Evolutionary conservation across 768 basidiomycete genomes (phyloP).

Genomic region (Lentinus brumalis): DNA sequence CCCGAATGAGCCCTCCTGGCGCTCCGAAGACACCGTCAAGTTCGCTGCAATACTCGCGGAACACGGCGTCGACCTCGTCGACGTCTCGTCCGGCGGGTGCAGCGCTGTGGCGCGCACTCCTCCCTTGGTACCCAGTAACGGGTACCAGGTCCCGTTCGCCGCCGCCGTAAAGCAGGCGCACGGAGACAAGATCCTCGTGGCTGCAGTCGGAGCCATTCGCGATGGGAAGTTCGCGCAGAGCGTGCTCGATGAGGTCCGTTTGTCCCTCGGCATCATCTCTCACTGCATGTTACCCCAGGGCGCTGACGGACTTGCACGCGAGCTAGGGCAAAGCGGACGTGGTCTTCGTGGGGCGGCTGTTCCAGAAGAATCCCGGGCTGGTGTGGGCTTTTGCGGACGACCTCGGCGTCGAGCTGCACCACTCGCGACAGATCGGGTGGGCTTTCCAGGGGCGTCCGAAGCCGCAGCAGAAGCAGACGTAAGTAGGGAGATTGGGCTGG

Average conservation of each 20-base stretch:
- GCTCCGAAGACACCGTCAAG: constrained; percentile 62
- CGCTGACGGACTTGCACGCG: too few relatives aligned
- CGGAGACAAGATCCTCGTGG: constrained; percentile 47
- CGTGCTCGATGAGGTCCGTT: constrained; percentile 46
- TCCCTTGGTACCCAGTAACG: constrained; percentile 28
- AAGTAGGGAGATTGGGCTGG: too few relatives aligned
- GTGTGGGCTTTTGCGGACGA: constrained; percentile 53
- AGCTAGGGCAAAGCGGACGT: constrained; percentile 53
- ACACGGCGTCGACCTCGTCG: constrained; percentile 75
- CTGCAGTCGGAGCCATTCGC: constrained; percentile 60
- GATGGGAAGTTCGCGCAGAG: constrained; percentile 58
- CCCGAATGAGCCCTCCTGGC: constrained; percentile 66
- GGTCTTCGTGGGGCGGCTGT: constrained; percentile 33
- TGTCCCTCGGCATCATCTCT: too few relatives aligned
- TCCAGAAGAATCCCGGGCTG: constrained; percentile 56
- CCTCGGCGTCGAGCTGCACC: constrained; percentile 44
- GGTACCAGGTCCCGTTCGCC: constrained; percentile 22
- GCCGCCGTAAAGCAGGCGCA: constrained; percentile 45
- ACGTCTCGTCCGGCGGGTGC: constrained; percentile 69
- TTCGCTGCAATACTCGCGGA: constrained; percentile 58
- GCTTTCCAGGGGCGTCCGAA: constrained; percentile 31
- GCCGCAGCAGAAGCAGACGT: neutral
- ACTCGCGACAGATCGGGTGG: constrained; percentile 53
- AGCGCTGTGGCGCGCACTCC: constrained; percentile 37
- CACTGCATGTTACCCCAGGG: too few relatives aligned